Evolutionary conservation across 2,329 filamentous ascomycete species (phyloP).

Genomic region (Macroventuria anomochaeta): DNA sequence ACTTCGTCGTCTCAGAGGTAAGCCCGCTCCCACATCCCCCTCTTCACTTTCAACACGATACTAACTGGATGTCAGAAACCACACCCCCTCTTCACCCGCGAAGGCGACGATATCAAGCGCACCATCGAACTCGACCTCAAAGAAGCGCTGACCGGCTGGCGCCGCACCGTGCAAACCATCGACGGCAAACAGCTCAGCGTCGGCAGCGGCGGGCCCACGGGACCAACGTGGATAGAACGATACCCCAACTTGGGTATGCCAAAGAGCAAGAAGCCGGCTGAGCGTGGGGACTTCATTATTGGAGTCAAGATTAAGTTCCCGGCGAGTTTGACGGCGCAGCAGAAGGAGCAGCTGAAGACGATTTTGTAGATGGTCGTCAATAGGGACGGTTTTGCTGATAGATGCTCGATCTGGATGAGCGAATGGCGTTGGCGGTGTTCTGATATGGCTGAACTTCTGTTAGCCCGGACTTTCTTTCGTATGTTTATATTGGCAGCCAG

Average conservation of each 20-base stretch:
- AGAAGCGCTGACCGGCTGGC: constrained; percentile 94
- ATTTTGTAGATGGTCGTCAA: constrained; percentile 63
- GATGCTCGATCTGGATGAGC: constrained; percentile 14
- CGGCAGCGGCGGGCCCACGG: constrained; percentile 81
- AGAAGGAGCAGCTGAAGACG: constrained; percentile 82
- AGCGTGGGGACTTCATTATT: constrained; percentile 87
- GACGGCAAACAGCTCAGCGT: constrained; percentile 85
- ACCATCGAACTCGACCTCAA: constrained; percentile 85
- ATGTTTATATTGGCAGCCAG: neutral
- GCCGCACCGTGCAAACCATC: constrained; percentile 87
- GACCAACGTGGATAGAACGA: constrained; percentile 78
- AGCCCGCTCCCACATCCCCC: constrained; percentile 45
- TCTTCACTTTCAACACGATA: neutral
- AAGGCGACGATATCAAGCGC: constrained; percentile 84
- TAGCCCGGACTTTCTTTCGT: neutral
- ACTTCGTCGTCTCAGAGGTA: constrained; percentile 95
- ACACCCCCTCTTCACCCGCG: constrained; percentile 82
- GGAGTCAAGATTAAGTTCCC: constrained; percentile 95
- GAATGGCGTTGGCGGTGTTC: constrained; percentile 28
- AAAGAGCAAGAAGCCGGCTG: constrained; percentile 83
- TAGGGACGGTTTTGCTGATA: constrained; percentile 67
- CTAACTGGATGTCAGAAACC: constrained; percentile 69
- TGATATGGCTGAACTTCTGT: too few relatives aligned
- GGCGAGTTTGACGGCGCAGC: constrained; percentile 72
- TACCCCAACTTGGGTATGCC: constrained; percentile 94